Percentiles rank a stretch among this genome's conserved stretches.
Conservation (phyloP, 2,329 filamentous ascomycete species). For the Neonectria hederae region DNA sequence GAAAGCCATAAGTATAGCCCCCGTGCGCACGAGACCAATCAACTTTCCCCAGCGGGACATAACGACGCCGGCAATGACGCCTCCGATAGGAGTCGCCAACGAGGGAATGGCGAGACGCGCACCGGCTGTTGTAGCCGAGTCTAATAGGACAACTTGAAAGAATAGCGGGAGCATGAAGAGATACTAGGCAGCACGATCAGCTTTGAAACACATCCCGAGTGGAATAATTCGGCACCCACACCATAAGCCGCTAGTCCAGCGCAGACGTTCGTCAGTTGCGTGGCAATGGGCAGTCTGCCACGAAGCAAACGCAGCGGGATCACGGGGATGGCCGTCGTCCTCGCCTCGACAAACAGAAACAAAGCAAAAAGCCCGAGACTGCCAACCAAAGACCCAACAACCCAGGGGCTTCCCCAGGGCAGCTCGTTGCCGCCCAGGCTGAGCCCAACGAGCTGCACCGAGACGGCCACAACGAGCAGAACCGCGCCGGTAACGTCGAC, state of each 20-base stretch:
- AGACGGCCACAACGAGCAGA: slow-evolving; percentile 66
- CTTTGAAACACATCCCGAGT: neutral
- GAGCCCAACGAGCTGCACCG: slow-evolving; percentile 64
- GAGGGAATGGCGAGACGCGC: slow-evolving; percentile 71
- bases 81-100: slow-evolving; percentile 66
- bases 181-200: slow-evolving; percentile 53
- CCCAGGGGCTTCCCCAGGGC: slow-evolving; percentile 60
- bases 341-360: slow-evolving; percentile 60
- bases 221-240: slow-evolving; percentile 51
- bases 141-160: slow-evolving; percentile 73
- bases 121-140: slow-evolving; percentile 71
- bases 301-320: slow-evolving; percentile 66
- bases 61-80: slow-evolving; percentile 64
- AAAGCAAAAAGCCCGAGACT: slow-evolving; percentile 54
- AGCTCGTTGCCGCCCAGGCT: slow-evolving; percentile 66
- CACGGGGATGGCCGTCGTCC: slow-evolving; percentile 61
- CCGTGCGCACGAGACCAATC: slow-evolving; percentile 60
- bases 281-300: slow-evolving; percentile 63
- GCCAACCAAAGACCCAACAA: slow-evolving; percentile 55
- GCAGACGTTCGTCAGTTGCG: slow-evolving; percentile 67
- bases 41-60: slow-evolving; percentile 67
- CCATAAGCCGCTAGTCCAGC: slow-evolving; percentile 70
- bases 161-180: slow-evolving; percentile 77
- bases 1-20: slow-evolving; percentile 60
- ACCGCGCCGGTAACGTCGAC: slow-evolving; percentile 68